Evolutionary conservation across 140 eudicot genomes (phyloP).

Genomic region (Anethum foeniculum): DNA sequence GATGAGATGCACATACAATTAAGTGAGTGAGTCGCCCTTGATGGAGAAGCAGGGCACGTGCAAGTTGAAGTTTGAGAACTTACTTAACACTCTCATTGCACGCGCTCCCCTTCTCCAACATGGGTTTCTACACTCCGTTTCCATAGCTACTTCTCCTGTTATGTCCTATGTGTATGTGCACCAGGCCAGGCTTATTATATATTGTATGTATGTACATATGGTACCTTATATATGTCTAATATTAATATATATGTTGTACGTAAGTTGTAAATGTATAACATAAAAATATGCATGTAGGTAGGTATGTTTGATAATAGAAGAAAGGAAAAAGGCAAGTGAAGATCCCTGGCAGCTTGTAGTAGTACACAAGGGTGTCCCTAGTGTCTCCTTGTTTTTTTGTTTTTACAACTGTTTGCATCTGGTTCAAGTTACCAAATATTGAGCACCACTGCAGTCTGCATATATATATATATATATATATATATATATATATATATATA

Average conservation of each 20-base stretch:
- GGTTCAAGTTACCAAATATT: no score
- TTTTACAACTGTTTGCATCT: not conserved
- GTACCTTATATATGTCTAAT: not conserved
- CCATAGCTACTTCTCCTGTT: not conserved
- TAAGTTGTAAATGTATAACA: not conserved
- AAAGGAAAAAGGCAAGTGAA: not conserved
- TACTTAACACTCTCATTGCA: not conserved
- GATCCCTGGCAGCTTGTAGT: not conserved
- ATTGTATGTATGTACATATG: no score
- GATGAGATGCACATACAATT: no score
- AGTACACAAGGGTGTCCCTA: not conserved
- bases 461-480: no score
- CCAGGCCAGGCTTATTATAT: not conserved
- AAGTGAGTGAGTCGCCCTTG: conserved; percentile 33
- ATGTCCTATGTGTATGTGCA: not conserved
- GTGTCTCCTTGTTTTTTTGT: not conserved
- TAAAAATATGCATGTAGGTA: not conserved
- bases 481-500: no score
- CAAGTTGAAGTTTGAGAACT: conserved; percentile 12
- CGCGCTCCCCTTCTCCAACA: conserved; percentile 21
- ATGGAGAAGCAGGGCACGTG: conserved; percentile 80
- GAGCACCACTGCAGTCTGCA: no score
- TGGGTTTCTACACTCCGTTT: conserved; percentile 13
- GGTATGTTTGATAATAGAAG: not conserved
- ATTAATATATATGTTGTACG: not conserved